Percentiles rank a stretch among this genome's conserved stretches.
phyloP scores from a whole-genome alignment of 805 yeast genomes.

The Candida khao-thaluensis region DNA sequence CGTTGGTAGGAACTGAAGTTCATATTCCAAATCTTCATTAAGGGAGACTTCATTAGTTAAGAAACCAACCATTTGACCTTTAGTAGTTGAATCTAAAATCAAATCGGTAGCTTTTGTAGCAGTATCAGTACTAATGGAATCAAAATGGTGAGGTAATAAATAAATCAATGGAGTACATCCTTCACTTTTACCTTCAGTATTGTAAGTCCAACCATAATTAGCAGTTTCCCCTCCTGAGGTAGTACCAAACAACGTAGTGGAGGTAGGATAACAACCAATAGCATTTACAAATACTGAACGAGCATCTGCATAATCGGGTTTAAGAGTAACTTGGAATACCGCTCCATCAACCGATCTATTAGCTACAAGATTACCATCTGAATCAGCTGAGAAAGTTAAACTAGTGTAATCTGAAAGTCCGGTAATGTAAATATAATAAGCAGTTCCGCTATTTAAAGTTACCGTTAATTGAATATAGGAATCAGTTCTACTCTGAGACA shows the following conservation, averaged over 20 bases:
- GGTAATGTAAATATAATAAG: constrained; percentile 65
- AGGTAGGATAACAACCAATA: constrained; percentile 64
- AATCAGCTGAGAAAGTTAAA: constrained; percentile 21
- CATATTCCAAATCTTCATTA: constrained; percentile 37
- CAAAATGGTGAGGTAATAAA: constrained; percentile 53
- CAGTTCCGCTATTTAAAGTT: constrained; percentile 50
- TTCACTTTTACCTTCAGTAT: constrained; percentile 46
- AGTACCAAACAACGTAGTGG: constrained; percentile 48
- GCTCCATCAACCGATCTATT: constrained; percentile 44
- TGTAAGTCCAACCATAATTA: constrained; percentile 46
- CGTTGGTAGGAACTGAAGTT: constrained; percentile 42
- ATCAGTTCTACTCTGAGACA: constrained; percentile 26
- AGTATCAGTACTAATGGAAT: constrained; percentile 28
- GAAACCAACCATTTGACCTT: constrained; percentile 50
- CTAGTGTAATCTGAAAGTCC: constrained; percentile 26
- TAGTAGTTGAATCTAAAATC: constrained; percentile 43
- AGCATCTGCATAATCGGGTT: constrained; percentile 24
- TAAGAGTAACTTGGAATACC: constrained; percentile 33
- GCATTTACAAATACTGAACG: constrained; percentile 53
- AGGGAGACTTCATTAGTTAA: constrained; percentile 37
- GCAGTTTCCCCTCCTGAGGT: constrained; percentile 49
- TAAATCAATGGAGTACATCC: constrained; percentile 46
- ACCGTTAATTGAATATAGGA: constrained; percentile 52
- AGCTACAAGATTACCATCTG: constrained; percentile 35
- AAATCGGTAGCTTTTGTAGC: constrained; percentile 37